Evolutionary conservation across 106 monocot species (phyloP), one percentile per base, ranked within the genome.

Genomic region (Dioscorea alata): DNA sequence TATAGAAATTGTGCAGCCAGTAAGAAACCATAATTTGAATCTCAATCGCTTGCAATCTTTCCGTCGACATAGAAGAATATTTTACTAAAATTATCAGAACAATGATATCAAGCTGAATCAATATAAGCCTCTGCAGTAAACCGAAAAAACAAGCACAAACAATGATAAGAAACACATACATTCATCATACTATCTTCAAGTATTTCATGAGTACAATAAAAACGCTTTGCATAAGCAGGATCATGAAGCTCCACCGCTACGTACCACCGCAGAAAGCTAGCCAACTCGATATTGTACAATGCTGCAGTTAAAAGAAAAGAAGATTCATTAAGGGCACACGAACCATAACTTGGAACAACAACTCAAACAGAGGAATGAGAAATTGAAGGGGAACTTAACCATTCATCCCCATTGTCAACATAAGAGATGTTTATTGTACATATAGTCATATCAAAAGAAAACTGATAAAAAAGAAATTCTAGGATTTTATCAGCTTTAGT

Each of bases 241-340:
- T 92, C 92, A 65, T 89, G 84, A 84, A 96, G 83, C 72, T 96
- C 96, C 49, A 97, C 89, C 18, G 83, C 73, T 50, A 97, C 86
- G 75, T 92, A 97, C 96, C 96, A 97, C 33, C 86, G 88, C 48
- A 97, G 78, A 78, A 92, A 97, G 82, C 96, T 97, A 61, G 92
- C 96, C 60, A 97, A 82, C 79, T 97, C 92, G 77, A 97, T 85
- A 80, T 97, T 97, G 42, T 82, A 86, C 65, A 97, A 57, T 65
- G 96, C 96, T 97, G 83, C 68, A 82, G 69, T 42, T 42, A 42
- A 42, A 42, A 8, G 42, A 0, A 42, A 42, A 42, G 42, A 42
- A 42, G 10, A 42, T 28, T 28, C 28, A 28, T 42, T 42, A 42
- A 42, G 42, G 42, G 0, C 42, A 42, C 42, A 42, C 0, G 42